Conservation (phyloP, 345 rosid genomes). For the Citrus maxima region DNA sequence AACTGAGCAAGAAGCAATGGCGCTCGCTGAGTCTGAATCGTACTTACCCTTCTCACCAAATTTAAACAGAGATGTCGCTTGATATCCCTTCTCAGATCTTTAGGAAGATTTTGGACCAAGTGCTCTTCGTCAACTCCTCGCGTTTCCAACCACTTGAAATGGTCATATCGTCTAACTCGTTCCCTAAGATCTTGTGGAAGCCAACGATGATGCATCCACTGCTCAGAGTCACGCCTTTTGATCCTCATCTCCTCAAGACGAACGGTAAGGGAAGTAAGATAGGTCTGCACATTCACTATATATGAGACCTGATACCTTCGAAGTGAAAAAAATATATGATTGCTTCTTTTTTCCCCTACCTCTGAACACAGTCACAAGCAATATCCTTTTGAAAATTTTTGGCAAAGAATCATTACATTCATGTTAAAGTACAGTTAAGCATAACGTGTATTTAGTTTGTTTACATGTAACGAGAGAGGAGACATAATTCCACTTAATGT, state of each 20-base stretch:
- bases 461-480: too few relatives aligned
- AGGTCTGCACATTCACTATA: slow-evolving; percentile 52
- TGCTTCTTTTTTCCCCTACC: neutral
- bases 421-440: too few relatives aligned
- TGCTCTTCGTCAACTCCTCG: slow-evolving; percentile 76
- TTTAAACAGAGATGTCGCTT: slow-evolving; percentile 84
- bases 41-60: slow-evolving; percentile 78
- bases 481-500: too few relatives aligned
- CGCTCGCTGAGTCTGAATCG: neutral
- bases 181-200: slow-evolving; percentile 74
- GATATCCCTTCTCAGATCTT: slow-evolving; percentile 84
- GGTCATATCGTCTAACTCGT: slow-evolving; percentile 65
- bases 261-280: slow-evolving; percentile 72
- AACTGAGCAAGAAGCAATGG: neutral
- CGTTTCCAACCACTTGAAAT: slow-evolving; percentile 77
- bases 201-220: slow-evolving; percentile 91
- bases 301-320: neutral
- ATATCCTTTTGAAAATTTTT: neutral
- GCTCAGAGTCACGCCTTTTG: slow-evolving; percentile 89
- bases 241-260: slow-evolving; percentile 94
- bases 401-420: too few relatives aligned
- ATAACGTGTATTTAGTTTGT: too few relatives aligned
- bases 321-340: neutral
- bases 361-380: neutral
- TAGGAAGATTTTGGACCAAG: slow-evolving; percentile 72